Evolutionary conservation across 768 basidiomycete genomes (phyloP).

Genomic region (Russula earlei): DNA sequence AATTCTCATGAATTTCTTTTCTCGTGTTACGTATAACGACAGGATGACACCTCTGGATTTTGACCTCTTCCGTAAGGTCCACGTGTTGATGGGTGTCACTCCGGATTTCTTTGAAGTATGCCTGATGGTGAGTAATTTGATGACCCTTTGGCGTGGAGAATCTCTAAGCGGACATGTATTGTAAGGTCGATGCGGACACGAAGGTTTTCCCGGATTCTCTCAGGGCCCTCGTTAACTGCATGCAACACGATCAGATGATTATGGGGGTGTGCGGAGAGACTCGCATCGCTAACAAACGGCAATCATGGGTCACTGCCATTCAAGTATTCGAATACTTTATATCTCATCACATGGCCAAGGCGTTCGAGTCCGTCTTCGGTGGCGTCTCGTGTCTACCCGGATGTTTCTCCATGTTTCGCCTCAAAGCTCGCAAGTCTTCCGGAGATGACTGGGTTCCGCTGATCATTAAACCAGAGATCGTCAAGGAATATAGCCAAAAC

Average conservation of each 20-base stretch:
- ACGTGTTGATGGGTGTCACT: slow-evolving; percentile 96
- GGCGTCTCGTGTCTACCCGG: slow-evolving; percentile 98
- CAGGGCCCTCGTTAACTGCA: slow-evolving; percentile 87
- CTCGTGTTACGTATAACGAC: slow-evolving; percentile 97
- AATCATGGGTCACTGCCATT: slow-evolving; percentile 97
- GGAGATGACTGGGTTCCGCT: slow-evolving; percentile 98
- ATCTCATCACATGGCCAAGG: slow-evolving; percentile 96
- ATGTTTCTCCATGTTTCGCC: slow-evolving; percentile 99
- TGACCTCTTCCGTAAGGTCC: slow-evolving; percentile 94
- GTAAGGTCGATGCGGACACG: slow-evolving; percentile 95
- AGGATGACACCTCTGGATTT: slow-evolving; percentile 97
- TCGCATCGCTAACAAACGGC: slow-evolving; percentile 94
- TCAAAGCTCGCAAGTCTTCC: slow-evolving; percentile 80
- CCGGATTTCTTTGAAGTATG: slow-evolving; percentile 98
- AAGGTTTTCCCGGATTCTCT: slow-evolving; percentile 90
- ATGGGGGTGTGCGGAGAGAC: slow-evolving; percentile 99
- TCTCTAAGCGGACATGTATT: slow-evolving; percentile 5
- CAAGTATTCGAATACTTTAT: slow-evolving; percentile 99
- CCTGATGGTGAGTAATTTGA: slow-evolving; percentile 70
- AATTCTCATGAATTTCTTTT: slow-evolving; percentile 99
- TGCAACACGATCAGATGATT: slow-evolving; percentile 98
- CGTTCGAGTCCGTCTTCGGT: slow-evolving; percentile 97
- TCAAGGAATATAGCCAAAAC: slow-evolving; percentile 92
- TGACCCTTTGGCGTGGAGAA: not conserved
- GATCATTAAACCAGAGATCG: slow-evolving; percentile 93